phyloP scores from a whole-genome alignment of 768 basidiomycete genomes.

The Myochromella boudieri region DNA sequence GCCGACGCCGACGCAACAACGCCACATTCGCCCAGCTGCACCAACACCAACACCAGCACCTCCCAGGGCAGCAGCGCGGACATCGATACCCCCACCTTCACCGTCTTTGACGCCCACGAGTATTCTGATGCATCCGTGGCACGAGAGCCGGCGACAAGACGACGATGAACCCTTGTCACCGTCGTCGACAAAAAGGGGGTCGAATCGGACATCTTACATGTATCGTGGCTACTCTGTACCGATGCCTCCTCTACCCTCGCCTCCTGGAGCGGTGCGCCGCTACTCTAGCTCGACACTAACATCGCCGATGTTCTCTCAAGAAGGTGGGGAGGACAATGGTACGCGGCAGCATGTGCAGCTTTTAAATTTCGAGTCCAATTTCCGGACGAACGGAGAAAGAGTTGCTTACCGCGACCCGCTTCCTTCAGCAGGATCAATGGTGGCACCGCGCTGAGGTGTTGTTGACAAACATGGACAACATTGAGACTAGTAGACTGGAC shows the following conservation, averaged over 20 bases:
- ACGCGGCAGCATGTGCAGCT: constrained; percentile 4
- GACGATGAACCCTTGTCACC: background rate
- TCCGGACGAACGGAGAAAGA: background rate
- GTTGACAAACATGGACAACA: background rate
- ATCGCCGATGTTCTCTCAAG: constrained; percentile 6
- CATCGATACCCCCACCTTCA: background rate
- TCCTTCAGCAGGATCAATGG: background rate
- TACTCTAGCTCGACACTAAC: constrained; percentile 15
- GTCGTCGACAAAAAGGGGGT: background rate
- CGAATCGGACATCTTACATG: constrained; percentile 4
- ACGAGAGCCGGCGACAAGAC: constrained; percentile 4
- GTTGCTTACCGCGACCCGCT: background rate
- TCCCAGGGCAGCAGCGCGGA: background rate
- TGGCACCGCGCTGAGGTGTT: background rate
- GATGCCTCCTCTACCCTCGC: constrained; percentile 10
- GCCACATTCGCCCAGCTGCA: background rate
- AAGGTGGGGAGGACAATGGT: constrained; percentile 1
- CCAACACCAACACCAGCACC: background rate
- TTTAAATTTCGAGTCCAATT: constrained; percentile 13
- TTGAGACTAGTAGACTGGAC: background rate
- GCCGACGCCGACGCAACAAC: background rate
- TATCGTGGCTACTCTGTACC: constrained; percentile 11
- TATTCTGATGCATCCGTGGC: constrained; percentile 16
- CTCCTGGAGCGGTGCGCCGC: background rate
- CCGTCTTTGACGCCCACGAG: constrained; percentile 7